These are phyloP conservation scores for Aspergillus saccharolyticus DNA, from an alignment of 495 filamentous ascomycete genomes.

Conservation along the genomic window DNA sequence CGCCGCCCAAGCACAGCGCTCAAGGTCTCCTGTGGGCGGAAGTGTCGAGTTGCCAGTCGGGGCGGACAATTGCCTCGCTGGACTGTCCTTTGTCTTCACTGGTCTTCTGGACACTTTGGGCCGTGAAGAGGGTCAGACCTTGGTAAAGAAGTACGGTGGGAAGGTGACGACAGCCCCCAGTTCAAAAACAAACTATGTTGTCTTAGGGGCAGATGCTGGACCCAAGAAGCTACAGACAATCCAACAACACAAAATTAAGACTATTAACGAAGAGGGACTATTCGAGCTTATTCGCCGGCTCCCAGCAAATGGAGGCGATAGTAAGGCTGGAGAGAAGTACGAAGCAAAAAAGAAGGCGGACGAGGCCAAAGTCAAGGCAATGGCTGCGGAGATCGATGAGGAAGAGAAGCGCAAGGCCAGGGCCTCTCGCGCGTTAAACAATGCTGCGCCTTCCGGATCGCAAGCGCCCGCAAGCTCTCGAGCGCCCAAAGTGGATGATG, in stretches of 20 bases:
- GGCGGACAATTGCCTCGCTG: constrained; percentile 83
- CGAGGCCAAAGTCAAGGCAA: constrained; percentile 66
- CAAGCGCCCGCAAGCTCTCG: constrained; percentile 22
- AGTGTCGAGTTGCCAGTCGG: constrained; percentile 73
- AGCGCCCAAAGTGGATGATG: constrained; percentile 46
- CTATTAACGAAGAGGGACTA: constrained; percentile 88
- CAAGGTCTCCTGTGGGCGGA: constrained; percentile 55
- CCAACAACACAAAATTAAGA: constrained; percentile 66
- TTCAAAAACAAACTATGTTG: constrained; percentile 87
- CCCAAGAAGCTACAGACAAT: constrained; percentile 94
- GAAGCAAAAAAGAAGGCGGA: constrained; percentile 79
- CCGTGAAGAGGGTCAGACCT: constrained; percentile 76
- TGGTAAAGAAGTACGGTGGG: constrained; percentile 91
- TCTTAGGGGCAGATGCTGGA: constrained; percentile 85
- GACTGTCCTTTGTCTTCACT: constrained; percentile 97
- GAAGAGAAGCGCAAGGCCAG: constrained; percentile 48
- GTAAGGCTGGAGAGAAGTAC: constrained; percentile 78
- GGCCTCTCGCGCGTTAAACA: not conserved
- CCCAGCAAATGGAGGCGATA: constrained; percentile 78
- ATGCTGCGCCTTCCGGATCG: constrained; percentile 9
- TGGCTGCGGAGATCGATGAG: constrained; percentile 77
- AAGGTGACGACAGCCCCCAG: constrained; percentile 84
- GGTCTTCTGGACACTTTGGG: constrained; percentile 73
- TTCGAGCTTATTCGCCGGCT: constrained; percentile 80
- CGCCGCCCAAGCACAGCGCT: constrained; percentile 48